A percentile compares a stretch with the other conserved stretches of the same genome.
These are phyloP conservation scores for Fragosphaeria purpurea DNA, from an alignment of 2,329 filamentous ascomycete species.

Conservation along the genomic window DNA sequence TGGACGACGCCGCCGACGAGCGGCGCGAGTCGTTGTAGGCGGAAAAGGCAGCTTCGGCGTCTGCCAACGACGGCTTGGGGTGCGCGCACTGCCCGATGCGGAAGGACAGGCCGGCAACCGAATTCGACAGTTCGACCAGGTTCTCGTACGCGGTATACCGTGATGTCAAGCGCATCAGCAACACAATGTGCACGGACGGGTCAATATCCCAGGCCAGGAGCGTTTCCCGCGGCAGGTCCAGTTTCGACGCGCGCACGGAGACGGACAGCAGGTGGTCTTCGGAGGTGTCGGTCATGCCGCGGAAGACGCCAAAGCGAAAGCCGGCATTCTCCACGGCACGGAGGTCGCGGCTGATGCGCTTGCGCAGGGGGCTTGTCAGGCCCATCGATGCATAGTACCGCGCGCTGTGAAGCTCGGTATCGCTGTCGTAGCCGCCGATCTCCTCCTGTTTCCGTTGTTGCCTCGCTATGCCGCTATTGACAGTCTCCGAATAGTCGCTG, in stretches of 20 bases:
- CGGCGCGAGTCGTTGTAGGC: not conserved
- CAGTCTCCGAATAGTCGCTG: too few relatives aligned
- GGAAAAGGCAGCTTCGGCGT: slow-evolving; percentile 26
- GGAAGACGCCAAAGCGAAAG: slow-evolving; percentile 57
- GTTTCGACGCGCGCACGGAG: slow-evolving; percentile 57
- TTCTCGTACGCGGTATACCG: slow-evolving; percentile 52
- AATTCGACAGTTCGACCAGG: slow-evolving; percentile 26
- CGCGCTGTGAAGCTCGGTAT: too few relatives aligned
- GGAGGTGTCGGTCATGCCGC: slow-evolving; percentile 30
- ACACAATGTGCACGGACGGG: slow-evolving; percentile 57
- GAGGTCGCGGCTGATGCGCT: slow-evolving; percentile 48
- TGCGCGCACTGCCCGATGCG: slow-evolving; percentile 59
- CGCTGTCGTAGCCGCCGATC: too few relatives aligned
- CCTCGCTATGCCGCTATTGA: too few relatives aligned
- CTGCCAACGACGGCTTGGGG: slow-evolving; percentile 56
- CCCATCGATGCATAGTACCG: slow-evolving; percentile 3
- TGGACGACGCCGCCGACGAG: not conserved
- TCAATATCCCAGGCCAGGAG: slow-evolving; percentile 68
- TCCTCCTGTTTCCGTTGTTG: too few relatives aligned
- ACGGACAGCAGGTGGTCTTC: slow-evolving; percentile 47
- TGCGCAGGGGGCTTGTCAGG: not conserved
- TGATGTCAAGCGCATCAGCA: slow-evolving; percentile 55
- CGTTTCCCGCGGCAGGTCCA: slow-evolving; percentile 64
- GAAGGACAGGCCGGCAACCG: slow-evolving; percentile 36
- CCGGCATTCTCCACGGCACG: slow-evolving; percentile 51